Base-by-base conservation (phyloP, 805 yeast genomes). In the Saccharomycopsis fermentans region DNA sequence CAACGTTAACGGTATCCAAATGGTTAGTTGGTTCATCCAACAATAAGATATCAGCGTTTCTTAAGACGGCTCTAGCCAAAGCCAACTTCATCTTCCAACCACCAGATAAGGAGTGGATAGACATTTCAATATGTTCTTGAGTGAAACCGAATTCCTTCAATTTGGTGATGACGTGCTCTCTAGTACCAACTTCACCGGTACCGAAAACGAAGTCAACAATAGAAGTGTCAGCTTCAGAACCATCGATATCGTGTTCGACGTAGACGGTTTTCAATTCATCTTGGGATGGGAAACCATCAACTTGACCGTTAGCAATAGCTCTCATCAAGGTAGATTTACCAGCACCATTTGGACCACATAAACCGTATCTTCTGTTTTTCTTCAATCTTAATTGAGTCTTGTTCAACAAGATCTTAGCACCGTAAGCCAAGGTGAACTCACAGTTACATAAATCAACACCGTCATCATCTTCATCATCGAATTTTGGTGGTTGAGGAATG, bases 41-140 rank as follows among this genome's bases (percentile, higher is more conserved):
- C 78, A 92, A 82, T 77, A 92, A 82, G 74, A 92, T 94, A 78
- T 89, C 96, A 73, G 99, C 98, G 80, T 91, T 91, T 84, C 88
- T 89, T 80, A 92, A 85, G 73, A 92, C 97, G 73, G 99, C 99
- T 81, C 97, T 90, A 70, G 99, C 98, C 73, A 92, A 84, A 74
- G 98, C 98, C 77, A 92, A 85, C 81, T 94, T 94, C 99, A 92
- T 92, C 86, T 94, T 94, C 99, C 99, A 92, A 85, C 99, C 99
- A 86, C 99, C 99, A 73, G 99, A 94, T 70, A 94, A 83, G 65
- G 97, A 88, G 73, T 90, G 84, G 76, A 92, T 92, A 73, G 97
- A 96, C 96, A 87, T 88, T 65, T 72, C 74, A 72, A 87, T 84
- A 97, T 92, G 94, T 73, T 86, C 96, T 62, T 89, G 92, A 69